Evolutionary conservation across 2,329 filamentous ascomycete genomes (phyloP).

Genomic region (Xylariomycetidae sp.): DNA sequence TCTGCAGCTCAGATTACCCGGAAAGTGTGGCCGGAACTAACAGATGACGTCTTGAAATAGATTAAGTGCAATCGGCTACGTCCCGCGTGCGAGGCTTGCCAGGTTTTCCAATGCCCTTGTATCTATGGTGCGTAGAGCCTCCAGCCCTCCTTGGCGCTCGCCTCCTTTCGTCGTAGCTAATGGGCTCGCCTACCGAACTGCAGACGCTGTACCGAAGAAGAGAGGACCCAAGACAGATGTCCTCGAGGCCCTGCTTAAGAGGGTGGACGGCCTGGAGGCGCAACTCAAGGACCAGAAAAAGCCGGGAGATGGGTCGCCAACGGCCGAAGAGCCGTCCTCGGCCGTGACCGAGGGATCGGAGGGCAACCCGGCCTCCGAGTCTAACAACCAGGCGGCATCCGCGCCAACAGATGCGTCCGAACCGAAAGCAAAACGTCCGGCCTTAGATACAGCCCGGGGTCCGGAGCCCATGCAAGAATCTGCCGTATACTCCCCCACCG

Average conservation of each 20-base stretch:
- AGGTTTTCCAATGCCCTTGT: conserved; percentile 82
- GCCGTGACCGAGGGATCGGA: conserved; percentile 21
- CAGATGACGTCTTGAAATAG: conserved; percentile 36
- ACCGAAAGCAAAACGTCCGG: conserved; percentile 34
- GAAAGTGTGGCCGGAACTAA: conserved; percentile 15
- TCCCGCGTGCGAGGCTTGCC: conserved; percentile 81
- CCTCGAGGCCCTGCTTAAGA: conserved; percentile 74
- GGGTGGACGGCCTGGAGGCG: conserved; percentile 79
- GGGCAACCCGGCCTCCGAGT: conserved; percentile 13
- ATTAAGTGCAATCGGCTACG: conserved; percentile 88
- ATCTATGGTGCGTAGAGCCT: conserved; percentile 63
- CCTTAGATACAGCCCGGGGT: conserved; percentile 30
- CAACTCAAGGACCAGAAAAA: conserved; percentile 65
- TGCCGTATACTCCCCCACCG: conserved; percentile 37
- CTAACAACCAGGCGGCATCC: conserved; percentile 16
- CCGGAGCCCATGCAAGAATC: conserved; percentile 29
- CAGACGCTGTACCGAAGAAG: conserved; percentile 86
- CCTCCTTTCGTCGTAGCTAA: conserved; percentile 6
- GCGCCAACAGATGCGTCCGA: conserved; percentile 29
- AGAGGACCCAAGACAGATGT: conserved; percentile 87
- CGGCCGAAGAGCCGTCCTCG: conserved; percentile 25
- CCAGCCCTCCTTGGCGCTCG: not conserved
- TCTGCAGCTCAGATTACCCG: conserved; percentile 3
- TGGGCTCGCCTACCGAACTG: conserved; percentile 5
- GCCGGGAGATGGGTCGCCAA: conserved; percentile 32